phyloP scores from a whole-genome alignment of 148 eudicot genomes.

The Camellia granthamiana region DNA sequence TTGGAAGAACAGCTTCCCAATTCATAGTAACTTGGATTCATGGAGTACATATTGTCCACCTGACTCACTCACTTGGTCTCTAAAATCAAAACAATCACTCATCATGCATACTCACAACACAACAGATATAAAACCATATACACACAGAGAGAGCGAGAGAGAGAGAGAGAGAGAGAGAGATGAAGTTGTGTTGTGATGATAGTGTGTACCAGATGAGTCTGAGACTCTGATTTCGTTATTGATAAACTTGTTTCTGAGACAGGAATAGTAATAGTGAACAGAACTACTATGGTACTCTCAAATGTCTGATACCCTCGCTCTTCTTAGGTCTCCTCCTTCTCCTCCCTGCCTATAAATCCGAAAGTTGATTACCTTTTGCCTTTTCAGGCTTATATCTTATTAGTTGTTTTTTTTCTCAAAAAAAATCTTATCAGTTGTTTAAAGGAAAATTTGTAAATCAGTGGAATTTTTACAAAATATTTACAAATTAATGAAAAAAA shows the following conservation, averaged over 20 bases:
- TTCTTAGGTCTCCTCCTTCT: neutral
- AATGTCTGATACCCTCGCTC: neutral
- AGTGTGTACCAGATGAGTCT: too few relatives aligned
- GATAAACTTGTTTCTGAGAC: too few relatives aligned
- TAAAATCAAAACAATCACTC: neutral
- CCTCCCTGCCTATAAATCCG: neutral
- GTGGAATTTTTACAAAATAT: too few relatives aligned
- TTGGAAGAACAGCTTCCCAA: conserved; percentile 35
- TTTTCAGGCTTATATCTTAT: neutral
- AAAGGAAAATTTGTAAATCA: too few relatives aligned
- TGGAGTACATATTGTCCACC: conserved; percentile 13
- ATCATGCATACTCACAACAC: neutral
- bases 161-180: neutral
- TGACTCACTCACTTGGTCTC: neutral
- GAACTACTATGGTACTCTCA: neutral
- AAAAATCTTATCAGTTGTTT: too few relatives aligned
- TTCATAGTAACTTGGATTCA: conserved; percentile 36
- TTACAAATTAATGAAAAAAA: too few relatives aligned
- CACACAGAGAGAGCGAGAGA: neutral
- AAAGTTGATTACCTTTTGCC: neutral
- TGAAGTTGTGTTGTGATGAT: too few relatives aligned
- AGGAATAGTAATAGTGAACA: too few relatives aligned
- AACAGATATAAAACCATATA: too few relatives aligned
- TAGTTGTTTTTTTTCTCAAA: too few relatives aligned
- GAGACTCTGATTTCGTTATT: too few relatives aligned